Base-by-base conservation (phyloP, 257 asterid species). In the Coffea eugenioides region DNA sequence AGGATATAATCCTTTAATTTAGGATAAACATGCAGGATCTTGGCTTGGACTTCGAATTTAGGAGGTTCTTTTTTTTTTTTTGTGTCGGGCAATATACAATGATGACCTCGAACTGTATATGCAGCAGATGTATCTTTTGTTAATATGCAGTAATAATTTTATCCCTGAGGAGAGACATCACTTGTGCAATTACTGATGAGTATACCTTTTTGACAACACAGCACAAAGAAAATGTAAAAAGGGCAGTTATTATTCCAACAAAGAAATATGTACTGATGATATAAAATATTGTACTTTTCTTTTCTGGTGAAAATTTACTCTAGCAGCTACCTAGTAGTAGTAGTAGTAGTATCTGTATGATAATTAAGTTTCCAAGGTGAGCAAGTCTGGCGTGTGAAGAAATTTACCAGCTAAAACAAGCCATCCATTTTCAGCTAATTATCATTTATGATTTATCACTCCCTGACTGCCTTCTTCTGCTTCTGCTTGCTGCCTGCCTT, bases 341-440 rank as follows among this genome's bases (percentile, higher is more conserved):
- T 39, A 45, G 59, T 73, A 6, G 2, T n/a, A 8, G 69, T 56
- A 0, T 16, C 7, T 5, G 13, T 18, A 41, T 61, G 56, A 75
- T n/a, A 31, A 31, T 31, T 31, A 46, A 74, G 56, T 83, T 83
- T 65, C 86, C 81, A 23, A 41, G 69, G 13, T 65, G 52, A 80
- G 87, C 62, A 83, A 81, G 61, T 85, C 80, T 81, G 83, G 77
- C 34, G 27, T 21, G 72, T 79, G 86, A 82, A 74, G 84, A 77
- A 83, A 85, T 81, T 39, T 21, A 79, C 79, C 86, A 80, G 80
- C 76, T 77, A 56, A 73, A 78, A 78, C 80, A 81, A 79, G 81
- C 59, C 71, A 69, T 71, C 89, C 73, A 70, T 77, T 85, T 83
- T 88, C 81, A 83, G 89, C 88, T 83, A 83, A 81, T 62, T 25